phyloP scores from a whole-genome alignment of 345 rosid genomes.

The Geranium rotundifolium region DNA sequence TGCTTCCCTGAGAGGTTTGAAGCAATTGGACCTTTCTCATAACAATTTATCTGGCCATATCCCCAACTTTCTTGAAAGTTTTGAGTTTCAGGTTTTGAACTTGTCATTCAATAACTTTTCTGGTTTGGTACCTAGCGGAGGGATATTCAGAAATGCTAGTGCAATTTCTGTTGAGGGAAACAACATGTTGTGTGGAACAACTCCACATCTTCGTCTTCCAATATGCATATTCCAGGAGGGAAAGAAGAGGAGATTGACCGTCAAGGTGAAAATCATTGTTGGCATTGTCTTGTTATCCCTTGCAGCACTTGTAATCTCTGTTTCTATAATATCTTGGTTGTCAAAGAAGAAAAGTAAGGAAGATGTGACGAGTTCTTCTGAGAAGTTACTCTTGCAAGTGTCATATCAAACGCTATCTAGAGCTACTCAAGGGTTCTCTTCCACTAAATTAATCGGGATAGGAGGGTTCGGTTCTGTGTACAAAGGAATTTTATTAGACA shows the following conservation, averaged over 20 bases:
- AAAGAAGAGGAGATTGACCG: not conserved
- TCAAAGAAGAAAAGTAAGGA: not conserved
- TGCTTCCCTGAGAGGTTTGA: constrained; percentile 5
- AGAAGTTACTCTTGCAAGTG: not conserved
- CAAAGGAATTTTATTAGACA: constrained; percentile 5
- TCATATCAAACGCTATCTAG: constrained; percentile 2
- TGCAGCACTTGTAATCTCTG: too few relatives aligned
- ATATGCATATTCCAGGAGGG: not conserved
- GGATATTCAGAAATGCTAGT: constrained; percentile 10
- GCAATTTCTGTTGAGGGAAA: constrained; percentile 6
- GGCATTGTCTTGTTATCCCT: too few relatives aligned
- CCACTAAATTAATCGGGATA: constrained; percentile 11
- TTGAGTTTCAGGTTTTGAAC: constrained; percentile 7
- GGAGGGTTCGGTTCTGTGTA: constrained; percentile 25
- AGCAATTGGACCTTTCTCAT: constrained; percentile 12
- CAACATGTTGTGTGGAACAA: constrained; percentile 8
- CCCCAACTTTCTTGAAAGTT: constrained; percentile 5
- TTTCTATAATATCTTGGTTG: not conserved
- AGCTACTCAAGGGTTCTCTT: constrained; percentile 20
- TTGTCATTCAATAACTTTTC: constrained; percentile 10
- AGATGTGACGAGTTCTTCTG: not conserved
- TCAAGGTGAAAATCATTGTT: not conserved
- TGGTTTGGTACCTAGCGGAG: constrained; percentile 13
- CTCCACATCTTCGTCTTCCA: constrained; percentile 3
- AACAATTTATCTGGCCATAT: constrained; percentile 11